phyloP scores from a whole-genome alignment of 768 basidiomycete genomes.

The Termitomyces sp. region DNA sequence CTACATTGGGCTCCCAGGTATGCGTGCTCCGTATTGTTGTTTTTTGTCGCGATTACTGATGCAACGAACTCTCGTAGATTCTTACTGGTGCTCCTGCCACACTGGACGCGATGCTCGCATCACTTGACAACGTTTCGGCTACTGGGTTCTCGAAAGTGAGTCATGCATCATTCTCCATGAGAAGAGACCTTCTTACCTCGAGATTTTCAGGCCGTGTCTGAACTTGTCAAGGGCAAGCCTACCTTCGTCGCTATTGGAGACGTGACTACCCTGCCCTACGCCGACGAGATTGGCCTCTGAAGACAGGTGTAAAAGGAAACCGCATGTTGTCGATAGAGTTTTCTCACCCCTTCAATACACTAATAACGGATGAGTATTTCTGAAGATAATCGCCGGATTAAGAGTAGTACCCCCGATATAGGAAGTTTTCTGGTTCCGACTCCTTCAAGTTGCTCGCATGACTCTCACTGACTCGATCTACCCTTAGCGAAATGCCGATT shows the following conservation, averaged over 20 bases:
- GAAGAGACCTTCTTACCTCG: not conserved
- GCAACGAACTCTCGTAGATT: slow-evolving; percentile 39
- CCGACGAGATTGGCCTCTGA: slow-evolving; percentile 81
- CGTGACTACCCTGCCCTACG: slow-evolving; percentile 69
- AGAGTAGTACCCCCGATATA: not conserved
- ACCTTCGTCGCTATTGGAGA: slow-evolving; percentile 89
- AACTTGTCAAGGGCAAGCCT: slow-evolving; percentile 72
- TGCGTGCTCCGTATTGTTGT: slow-evolving; percentile 4
- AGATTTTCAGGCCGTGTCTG: slow-evolving; percentile 50
- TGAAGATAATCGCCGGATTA: not conserved
- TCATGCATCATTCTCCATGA: not conserved
- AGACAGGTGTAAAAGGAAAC: slow-evolving; percentile 8
- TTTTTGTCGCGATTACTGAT: not conserved
- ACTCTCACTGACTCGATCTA: not conserved
- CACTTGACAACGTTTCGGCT: slow-evolving; percentile 68
- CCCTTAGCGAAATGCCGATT: not conserved
- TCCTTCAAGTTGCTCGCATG: not conserved
- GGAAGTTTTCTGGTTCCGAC: not conserved
- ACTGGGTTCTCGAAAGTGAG: slow-evolving; percentile 69
- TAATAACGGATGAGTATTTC: slow-evolving; percentile 14
- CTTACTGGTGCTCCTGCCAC: slow-evolving; percentile 52
- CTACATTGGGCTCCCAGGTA: slow-evolving; percentile 64
- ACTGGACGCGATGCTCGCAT: slow-evolving; percentile 57
- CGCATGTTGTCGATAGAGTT: slow-evolving; percentile 17
- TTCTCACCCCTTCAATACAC: slow-evolving; percentile 9